Base-by-base conservation (phyloP, 257 asterid genomes). In the Gentiana macrophylla region DNA sequence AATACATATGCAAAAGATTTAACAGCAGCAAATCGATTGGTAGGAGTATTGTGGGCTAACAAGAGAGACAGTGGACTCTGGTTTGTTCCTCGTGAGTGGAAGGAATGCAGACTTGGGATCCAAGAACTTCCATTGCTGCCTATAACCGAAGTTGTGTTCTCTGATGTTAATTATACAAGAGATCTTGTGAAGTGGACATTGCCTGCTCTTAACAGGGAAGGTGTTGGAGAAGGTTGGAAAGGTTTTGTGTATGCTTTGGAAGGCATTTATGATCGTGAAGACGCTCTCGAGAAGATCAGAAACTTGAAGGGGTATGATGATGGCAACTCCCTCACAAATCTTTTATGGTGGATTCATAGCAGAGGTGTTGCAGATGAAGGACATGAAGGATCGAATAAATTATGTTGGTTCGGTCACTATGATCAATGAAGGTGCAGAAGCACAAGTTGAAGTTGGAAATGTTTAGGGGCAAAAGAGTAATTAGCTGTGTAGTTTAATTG, bases 161-260 rank as follows among this genome's bases (percentile, higher is more conserved):
- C 94, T 0, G 96, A 91, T 52, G 71, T 64, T 9, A 36, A 52
- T 49, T 90, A 73, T 59, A 85, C 69, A 51, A 84, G 62, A 63
- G 65, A 80, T 74, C 80, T 90, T 3, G 96, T 90, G 68, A 44
- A 37, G 5, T 90, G 98, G 98, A 73, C 92, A 8, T 47, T 55
- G 72, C 94, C 98, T 1, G 94, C 94, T 0, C 60, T 86, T 70
- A 74, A 38, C 1, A 76, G 96, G 75, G 89, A 77, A 58, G 98
- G 96, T 6, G 96, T 84, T 9, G 96, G 86, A 35, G 98, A 91
- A 70, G 96, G 96, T 45, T 91, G 98, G 98, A 87, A 84, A 67
- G 98, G 96, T 3, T 91, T 84, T 55, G 59, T 78, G 65, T 84
- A 79, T 63, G 91, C 94, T 0, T 64, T 91, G 78, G 83, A 83